These are phyloP conservation scores for Claviceps digitariae DNA, from an alignment of 2,329 filamentous ascomycete genomes.

Conservation along the genomic window DNA sequence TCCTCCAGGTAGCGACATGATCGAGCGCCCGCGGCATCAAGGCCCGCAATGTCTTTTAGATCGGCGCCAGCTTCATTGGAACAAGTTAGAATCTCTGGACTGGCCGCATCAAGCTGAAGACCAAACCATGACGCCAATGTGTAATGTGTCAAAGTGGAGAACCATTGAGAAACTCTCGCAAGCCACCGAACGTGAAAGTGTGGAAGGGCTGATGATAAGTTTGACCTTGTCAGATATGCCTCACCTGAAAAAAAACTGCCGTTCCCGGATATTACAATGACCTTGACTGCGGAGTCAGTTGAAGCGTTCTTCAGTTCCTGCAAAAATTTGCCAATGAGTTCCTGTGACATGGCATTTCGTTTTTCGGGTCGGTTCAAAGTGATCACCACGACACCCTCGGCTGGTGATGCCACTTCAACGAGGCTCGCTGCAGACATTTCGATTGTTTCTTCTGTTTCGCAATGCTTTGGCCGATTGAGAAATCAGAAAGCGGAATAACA, in stretches of 20 bases:
- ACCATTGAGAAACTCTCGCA: neutral
- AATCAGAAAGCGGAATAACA: neutral
- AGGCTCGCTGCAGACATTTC: slow-evolving; percentile 9
- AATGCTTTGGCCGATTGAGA: neutral
- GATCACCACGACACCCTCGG: slow-evolving; percentile 29
- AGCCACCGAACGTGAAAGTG: neutral
- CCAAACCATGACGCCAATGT: slow-evolving; percentile 1
- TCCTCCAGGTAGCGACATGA: slow-evolving; percentile 25
- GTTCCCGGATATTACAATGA: slow-evolving; percentile 24
- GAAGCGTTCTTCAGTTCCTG: slow-evolving; percentile 13
- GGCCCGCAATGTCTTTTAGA: slow-evolving; percentile 21
- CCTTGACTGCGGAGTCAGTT: slow-evolving; percentile 15
- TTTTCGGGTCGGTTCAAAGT: slow-evolving; percentile 41
- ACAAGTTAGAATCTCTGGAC: neutral
- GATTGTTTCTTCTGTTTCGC: neutral
- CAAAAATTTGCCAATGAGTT: slow-evolving; percentile 33
- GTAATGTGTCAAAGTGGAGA: slow-evolving; percentile 1
- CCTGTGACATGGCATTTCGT: slow-evolving; percentile 42
- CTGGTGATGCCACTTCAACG: slow-evolving; percentile 10
- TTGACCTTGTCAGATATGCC: slow-evolving; percentile 1
- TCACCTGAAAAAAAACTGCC: slow-evolving; percentile 13
- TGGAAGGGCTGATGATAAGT: neutral
- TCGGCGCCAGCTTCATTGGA: slow-evolving; percentile 20
- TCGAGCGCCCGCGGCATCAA: slow-evolving; percentile 20
- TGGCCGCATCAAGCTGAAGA: neutral